Conservation (phyloP, 257 asterid species). For the Solanum tacnaense region DNA sequence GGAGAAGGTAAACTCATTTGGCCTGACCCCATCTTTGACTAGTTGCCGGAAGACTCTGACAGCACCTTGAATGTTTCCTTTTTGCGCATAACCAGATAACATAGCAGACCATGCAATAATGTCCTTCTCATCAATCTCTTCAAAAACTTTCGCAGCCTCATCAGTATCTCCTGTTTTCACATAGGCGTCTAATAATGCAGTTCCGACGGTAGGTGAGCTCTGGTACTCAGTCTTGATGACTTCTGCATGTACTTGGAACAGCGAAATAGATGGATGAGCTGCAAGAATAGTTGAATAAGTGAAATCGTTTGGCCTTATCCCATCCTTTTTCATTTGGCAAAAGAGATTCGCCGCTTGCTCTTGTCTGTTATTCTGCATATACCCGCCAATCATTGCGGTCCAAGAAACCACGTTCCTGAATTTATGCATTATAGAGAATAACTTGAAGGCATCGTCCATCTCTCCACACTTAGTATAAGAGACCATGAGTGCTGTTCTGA, state of each 20-base stretch:
- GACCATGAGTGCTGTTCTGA: constrained; percentile 59
- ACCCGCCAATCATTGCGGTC: constrained; percentile 86
- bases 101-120: constrained; percentile 94
- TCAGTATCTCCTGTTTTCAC: constrained; percentile 36
- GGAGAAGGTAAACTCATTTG: constrained; percentile 80
- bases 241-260: constrained; percentile 66
- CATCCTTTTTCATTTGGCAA: constrained; percentile 54
- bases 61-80: constrained; percentile 55
- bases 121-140: constrained; percentile 57
- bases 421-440: constrained; percentile 32
- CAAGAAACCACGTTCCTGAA: constrained; percentile 70
- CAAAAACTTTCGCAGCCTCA: constrained; percentile 60
- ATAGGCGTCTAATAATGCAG: constrained; percentile 80
- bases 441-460: constrained; percentile 61
- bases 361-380: constrained; percentile 44
- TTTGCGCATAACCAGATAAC: constrained; percentile 74
- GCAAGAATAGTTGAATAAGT: constrained; percentile 73
- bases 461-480: constrained; percentile 58
- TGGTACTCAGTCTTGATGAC: constrained; percentile 63
- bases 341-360: constrained; percentile 50
- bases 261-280: constrained; percentile 40
- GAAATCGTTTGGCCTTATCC: constrained; percentile 57
- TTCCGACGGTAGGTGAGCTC: constrained; percentile 55
- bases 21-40: constrained; percentile 45
- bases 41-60: constrained; percentile 39